Conservation (phyloP, 179 eudicot species). For the Silene vulgaris region DNA sequence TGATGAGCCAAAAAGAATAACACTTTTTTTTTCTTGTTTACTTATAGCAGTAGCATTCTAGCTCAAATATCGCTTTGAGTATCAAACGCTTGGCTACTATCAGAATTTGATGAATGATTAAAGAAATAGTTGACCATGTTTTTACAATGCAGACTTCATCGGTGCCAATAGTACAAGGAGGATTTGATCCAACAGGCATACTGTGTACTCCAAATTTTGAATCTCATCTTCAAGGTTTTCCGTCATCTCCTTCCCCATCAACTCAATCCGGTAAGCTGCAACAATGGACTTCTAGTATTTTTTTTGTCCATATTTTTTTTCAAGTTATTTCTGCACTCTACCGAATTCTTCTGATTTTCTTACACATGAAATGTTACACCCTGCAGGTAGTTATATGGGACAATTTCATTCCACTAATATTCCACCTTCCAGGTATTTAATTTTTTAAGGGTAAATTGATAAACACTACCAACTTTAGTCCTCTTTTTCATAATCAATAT, state of each 20-base stretch:
- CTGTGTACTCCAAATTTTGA: constrained; percentile 20
- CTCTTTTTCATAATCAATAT: too few relatives aligned
- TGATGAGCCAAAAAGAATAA: too few relatives aligned
- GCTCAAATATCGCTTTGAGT: too few relatives aligned
- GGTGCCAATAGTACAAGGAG: constrained; percentile 37
- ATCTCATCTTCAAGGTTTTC: constrained; percentile 27
- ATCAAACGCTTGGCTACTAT: not conserved
- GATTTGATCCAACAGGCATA: constrained; percentile 33
- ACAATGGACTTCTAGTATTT: constrained; percentile 23
- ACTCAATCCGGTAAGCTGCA: constrained; percentile 22
- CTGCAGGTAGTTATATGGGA: constrained; percentile 47
- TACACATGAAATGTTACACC: constrained; percentile 33
- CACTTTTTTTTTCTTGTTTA: too few relatives aligned
- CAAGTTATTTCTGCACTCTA: not conserved
- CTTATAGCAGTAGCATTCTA: too few relatives aligned
- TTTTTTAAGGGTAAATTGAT: not conserved
- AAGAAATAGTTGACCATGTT: not conserved
- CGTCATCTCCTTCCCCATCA: constrained; percentile 29
- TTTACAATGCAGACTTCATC: constrained; percentile 41
- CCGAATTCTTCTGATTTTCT: not conserved
- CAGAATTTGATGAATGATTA: not conserved
- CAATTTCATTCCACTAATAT: constrained; percentile 32
- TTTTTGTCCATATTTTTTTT: constrained; percentile 5
- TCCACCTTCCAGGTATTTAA: constrained; percentile 41
- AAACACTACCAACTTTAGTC: too few relatives aligned